Conservation (phyloP, 768 basidiomycete genomes). For the Coprinopsis cinerea region DNA sequence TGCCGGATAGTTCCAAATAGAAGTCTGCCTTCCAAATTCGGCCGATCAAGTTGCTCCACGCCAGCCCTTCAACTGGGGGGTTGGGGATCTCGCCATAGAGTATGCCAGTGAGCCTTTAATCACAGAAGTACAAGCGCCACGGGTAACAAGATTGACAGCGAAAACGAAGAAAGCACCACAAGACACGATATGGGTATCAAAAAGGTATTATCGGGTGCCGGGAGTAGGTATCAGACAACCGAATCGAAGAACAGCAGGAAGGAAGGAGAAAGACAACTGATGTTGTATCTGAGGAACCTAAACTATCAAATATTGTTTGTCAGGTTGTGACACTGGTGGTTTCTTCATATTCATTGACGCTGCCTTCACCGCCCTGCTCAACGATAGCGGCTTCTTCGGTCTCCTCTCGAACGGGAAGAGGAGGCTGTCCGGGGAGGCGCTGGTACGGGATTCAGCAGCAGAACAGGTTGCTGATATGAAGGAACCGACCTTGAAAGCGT, state of each 20-base stretch:
- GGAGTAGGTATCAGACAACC: background rate
- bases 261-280: background rate
- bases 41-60: background rate
- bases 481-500: constrained; percentile 62
- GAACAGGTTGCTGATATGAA: background rate
- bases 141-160: background rate
- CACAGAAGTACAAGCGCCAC: background rate
- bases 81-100: background rate
- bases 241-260: background rate
- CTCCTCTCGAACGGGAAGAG: constrained; percentile 33
- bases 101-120: background rate
- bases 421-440: constrained; percentile 53
- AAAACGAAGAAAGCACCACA: background rate
- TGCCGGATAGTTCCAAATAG: background rate
- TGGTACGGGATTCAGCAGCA: constrained; percentile 16
- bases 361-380: constrained; percentile 12
- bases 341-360: constrained; percentile 14
- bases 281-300: no score
- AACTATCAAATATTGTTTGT: background rate
- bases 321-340: constrained; percentile 8
- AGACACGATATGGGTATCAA: background rate
- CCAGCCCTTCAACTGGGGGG: no score
- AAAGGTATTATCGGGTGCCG: background rate
- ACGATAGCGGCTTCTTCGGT: constrained; percentile 17
- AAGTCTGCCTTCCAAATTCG: background rate